Base-by-base conservation (phyloP, 2,329 filamentous ascomycete genomes). In the Neodidymelliopsis sp. region DNA sequence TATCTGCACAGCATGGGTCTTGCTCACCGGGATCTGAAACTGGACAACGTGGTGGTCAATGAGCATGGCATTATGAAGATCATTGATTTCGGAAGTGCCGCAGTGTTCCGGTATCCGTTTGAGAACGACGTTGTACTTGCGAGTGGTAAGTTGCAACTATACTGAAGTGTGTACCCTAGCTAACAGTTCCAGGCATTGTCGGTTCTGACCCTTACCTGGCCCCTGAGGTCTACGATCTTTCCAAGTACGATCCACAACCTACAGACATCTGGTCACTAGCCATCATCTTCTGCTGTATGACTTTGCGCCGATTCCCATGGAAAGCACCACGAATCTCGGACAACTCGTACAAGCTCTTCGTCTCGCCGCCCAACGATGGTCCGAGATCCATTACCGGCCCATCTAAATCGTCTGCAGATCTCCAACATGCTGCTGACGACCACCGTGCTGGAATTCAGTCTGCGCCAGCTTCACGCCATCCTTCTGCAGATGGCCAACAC, bases 271-370 rank as follows among this genome's bases (percentile, higher is more conserved):
- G 94, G 94, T 99, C 94, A 9, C 80, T 99, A 51, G 94, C 93
- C 13, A 99, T 99, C 62, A 97, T 99, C 45, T 99, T 93, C 75
- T 97, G 94, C 75, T 99, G 94, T 78, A 99, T 99, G 94, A 94
- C 91, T 4, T 79, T 99, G 30, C 84, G 94, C 16, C 81, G 94
- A 25, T 99, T 99, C 68, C 94, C 94, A 0, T 99, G 94, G 94
- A 99, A 99, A 76, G 86, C 95, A 25, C 94, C 94, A 4, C 85
- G 92, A 29, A 78, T 91, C 70, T 90, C 90, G 3, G 94, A 99
- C 72, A 97, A 96, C 72, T 96, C 91, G 0, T 99, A 90, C 75
- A 92, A 93, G 65, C 82, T 99, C 1, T 99, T 99, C 69, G 87
- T 93, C 11, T 85, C 94, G 1, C 83, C 89, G 6, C 92, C 93